Percentiles rank a stretch among this genome's conserved stretches.
These are phyloP conservation scores for Talaromyces verruculosus DNA, from an alignment of 2,329 filamentous ascomycete species.

Conservation along the genomic window DNA sequence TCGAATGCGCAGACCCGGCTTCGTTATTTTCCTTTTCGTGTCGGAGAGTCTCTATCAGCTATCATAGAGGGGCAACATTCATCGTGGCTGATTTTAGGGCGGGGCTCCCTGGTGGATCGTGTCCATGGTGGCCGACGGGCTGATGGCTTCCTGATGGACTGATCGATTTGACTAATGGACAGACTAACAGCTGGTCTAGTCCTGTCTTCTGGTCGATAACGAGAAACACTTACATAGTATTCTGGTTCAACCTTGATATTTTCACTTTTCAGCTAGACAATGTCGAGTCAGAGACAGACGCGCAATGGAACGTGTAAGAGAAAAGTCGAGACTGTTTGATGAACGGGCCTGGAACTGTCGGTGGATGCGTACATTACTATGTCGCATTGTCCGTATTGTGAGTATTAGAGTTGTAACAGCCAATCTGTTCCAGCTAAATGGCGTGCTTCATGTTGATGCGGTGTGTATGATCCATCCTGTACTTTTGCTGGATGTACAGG, in stretches of 20 bases:
- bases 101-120: slow-evolving; percentile 14
- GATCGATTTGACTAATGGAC: slow-evolving; percentile 5
- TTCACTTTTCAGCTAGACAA: neutral
- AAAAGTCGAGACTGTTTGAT: slow-evolving; percentile 7
- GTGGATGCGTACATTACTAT: slow-evolving; percentile 13
- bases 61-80: slow-evolving; percentile 14
- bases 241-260: neutral
- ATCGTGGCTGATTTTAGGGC: slow-evolving; percentile 17
- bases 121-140: slow-evolving; percentile 1
- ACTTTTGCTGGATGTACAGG: slow-evolving; percentile 4
- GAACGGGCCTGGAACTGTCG: slow-evolving; percentile 8
- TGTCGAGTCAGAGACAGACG: slow-evolving; percentile 1
- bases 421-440: neutral
- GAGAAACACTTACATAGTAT: neutral
- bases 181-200: neutral
- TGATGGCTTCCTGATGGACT: slow-evolving; percentile 1
- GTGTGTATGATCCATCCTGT: slow-evolving; percentile 8
- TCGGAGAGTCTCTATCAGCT: neutral
- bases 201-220: neutral
- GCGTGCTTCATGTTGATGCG: slow-evolving; percentile 15
- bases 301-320: neutral
- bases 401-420: slow-evolving; percentile 3
- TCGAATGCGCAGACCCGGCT: neutral
- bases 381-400: slow-evolving; percentile 7
- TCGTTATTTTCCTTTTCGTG: neutral